Evolutionary conservation across 495 filamentous ascomycete species (phyloP), one percentile per base, ranked within the genome.

Genomic region (Neurospora hispaniola): DNA sequence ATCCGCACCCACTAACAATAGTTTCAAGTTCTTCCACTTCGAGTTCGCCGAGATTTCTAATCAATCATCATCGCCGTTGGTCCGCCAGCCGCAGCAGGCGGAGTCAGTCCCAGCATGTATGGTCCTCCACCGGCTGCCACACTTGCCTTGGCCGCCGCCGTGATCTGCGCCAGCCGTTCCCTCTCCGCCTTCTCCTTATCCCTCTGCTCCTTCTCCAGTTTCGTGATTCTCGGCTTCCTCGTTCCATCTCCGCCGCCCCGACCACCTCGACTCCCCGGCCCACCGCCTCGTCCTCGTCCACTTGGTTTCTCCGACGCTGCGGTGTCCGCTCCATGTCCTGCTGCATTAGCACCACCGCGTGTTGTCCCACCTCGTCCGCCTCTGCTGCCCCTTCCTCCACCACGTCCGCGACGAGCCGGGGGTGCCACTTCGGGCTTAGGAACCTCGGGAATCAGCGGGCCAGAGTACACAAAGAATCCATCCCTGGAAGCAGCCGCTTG

Each of bases 401-500:
- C 92, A 70, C 94, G 90, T 43, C 93, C 93, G 59, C 93, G 89
- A 78, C 91, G 93, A 69, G 92, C 89, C 23, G 89, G 90, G 18
- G 91, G 92, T 59, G 90, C 89, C 71, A 79, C 79, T 68, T 89
- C 89, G n/a, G 94, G 89, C 83, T 97, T 96, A 82, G 96, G 92
- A 7, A 92, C 93, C 81, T 96, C 93, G 18, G 91, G 91, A 14
- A 97, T 86, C 73, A 97, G 82, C 41, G 94, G 93, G 54, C 94
- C 92, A 75, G 90, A 91, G 80, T 96, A 94, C 27, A 95, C 93
- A 77, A 94, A 95, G 82, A 94, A 96, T 5, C 93, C 92, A 83
- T 98, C 96, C 75, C 94, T 92, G 71, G 92, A 95, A 27, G 94
- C 94, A 20, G 94, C 93, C 27, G 96, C 95, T 79, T 95, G 92